phyloP scores from a whole-genome alignment of 331 rosid species.

The Stylosanthes scabra region DNA sequence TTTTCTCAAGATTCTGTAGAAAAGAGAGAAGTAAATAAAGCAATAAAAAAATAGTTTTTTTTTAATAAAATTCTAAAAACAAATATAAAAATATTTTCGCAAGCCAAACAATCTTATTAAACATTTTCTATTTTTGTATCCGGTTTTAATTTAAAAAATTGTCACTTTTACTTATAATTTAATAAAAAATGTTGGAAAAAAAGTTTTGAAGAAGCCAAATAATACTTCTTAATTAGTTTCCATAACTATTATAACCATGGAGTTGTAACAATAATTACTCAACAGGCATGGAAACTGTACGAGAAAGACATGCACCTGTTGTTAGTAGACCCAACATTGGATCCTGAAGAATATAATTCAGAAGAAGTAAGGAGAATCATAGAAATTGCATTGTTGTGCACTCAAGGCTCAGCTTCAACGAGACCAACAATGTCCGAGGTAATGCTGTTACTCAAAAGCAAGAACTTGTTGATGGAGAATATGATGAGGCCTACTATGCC shows the following conservation, averaged over 20 bases:
- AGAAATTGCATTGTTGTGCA: conserved; percentile 65
- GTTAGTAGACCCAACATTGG: conserved; percentile 55
- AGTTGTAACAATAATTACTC: neutral
- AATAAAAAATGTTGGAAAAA: no score
- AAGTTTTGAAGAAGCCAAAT: no score
- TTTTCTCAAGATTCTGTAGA: no score
- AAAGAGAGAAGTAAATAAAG: no score
- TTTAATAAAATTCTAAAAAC: neutral
- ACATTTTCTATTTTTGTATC: no score
- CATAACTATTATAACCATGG: no score
- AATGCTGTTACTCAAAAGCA: conserved; percentile 51
- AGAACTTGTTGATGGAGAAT: conserved; percentile 28
- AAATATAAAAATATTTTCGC: neutral
- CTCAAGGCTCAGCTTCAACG: conserved; percentile 53
- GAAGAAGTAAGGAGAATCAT: conserved; percentile 56
- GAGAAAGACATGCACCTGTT: conserved; percentile 49
- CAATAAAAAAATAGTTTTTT: neutral
- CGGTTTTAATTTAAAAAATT: no score
- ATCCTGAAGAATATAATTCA: conserved; percentile 48
- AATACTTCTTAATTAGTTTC: no score
- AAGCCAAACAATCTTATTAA: no score
- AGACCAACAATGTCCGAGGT: conserved; percentile 76
- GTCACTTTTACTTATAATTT: no score
- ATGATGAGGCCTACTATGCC: conserved; percentile 57
- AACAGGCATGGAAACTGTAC: conserved; percentile 68